Conservation (phyloP, 2,329 filamentous ascomycete species). For the Fusarium goolgardi region DNA sequence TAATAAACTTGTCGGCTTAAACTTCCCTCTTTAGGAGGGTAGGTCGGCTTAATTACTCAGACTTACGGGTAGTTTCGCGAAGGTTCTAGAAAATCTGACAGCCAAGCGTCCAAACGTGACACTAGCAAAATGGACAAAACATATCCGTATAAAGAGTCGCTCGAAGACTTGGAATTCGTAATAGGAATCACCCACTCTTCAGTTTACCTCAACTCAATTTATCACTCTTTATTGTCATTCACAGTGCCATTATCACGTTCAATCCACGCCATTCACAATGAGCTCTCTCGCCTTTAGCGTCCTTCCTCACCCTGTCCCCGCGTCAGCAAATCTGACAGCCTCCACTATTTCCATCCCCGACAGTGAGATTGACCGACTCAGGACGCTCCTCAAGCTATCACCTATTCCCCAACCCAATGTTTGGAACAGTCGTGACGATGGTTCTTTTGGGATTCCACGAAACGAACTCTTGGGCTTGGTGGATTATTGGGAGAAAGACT, state of each 20-base stretch:
- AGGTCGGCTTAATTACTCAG: no score
- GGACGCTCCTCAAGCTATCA: constrained; percentile 12
- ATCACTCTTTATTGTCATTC: rapidly evolving
- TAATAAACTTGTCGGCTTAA: background rate
- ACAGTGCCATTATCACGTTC: background rate
- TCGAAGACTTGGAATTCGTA: background rate
- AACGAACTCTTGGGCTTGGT: background rate
- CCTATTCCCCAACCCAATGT: background rate
- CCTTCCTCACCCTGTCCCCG: background rate
- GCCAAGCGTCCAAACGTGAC: background rate
- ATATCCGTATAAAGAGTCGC: background rate
- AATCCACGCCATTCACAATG: background rate
- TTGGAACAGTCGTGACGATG: constrained; percentile 10
- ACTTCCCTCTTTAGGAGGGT: background rate
- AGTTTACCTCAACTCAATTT: rapidly evolving
- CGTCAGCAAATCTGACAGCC: constrained; percentile 24
- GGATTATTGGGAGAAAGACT: constrained; percentile 6
- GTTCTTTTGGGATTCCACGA: background rate
- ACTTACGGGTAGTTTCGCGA: no score
- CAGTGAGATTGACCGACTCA: constrained; percentile 9
- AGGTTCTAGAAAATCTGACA: constrained; percentile 5
- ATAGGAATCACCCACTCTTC: background rate
- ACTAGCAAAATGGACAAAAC: background rate
- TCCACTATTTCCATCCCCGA: constrained; percentile 14
- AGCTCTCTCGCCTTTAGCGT: background rate